Evolutionary conservation across 257 asterid species (phyloP).

Genomic region (Solanum peruvianum): DNA sequence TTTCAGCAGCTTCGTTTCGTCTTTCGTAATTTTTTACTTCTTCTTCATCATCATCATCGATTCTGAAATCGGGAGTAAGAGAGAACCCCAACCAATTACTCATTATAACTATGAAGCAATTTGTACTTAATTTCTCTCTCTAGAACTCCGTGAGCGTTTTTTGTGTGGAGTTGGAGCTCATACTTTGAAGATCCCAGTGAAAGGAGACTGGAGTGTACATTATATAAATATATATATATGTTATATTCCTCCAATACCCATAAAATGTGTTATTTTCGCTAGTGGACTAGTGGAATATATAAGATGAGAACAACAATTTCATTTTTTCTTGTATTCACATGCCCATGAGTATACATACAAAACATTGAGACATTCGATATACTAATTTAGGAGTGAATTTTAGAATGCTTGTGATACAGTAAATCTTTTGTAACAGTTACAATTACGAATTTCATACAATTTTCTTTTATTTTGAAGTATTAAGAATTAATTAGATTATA

Average conservation of each 20-base stretch:
- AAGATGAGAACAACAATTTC: neutral
- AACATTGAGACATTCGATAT: neutral
- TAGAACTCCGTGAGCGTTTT: neutral
- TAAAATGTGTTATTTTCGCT: neutral
- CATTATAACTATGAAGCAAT: constrained; percentile 9
- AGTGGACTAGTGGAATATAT: neutral
- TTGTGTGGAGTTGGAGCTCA: constrained; percentile 23
- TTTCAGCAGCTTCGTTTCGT: neutral
- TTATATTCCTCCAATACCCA: neutral
- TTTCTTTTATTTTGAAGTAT: too few species aligned
- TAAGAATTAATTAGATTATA: too few species aligned
- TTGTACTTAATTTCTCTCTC: neutral
- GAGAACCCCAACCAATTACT: constrained; percentile 76
- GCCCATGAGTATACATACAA: neutral
- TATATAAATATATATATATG: neutral
- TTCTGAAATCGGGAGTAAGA: constrained; percentile 44
- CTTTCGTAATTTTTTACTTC: neutral
- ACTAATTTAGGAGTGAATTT: neutral
- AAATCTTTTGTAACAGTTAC: neutral
- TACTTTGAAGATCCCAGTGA: constrained; percentile 22
- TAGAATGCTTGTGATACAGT: neutral
- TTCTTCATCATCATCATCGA: constrained; percentile 20
- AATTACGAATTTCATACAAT: too few species aligned
- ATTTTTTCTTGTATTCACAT: neutral
- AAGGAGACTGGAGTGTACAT: neutral